Evolutionary conservation across 2,329 filamentous ascomycete genomes (phyloP).

Genomic region (Colletotrichum gigasporum): DNA sequence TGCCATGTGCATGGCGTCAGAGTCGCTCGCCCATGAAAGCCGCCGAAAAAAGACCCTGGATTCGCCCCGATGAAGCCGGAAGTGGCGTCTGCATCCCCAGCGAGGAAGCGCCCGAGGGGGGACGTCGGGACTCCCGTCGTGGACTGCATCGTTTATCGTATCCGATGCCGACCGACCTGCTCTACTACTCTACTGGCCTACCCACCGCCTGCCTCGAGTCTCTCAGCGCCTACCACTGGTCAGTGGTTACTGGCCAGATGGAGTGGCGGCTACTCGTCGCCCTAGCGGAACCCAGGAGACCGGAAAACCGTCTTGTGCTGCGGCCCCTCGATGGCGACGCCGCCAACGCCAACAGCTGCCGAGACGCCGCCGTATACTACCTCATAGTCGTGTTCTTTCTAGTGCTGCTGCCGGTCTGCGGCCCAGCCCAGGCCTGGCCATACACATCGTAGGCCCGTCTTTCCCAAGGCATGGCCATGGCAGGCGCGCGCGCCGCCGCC

Average conservation of each 20-base stretch:
- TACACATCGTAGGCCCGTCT: slow-evolving; percentile 9
- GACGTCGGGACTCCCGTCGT: not conserved
- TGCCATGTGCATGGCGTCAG: slow-evolving; percentile 25
- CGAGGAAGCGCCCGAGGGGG: not conserved
- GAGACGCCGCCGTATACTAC: slow-evolving; percentile 7
- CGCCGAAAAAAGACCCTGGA: slow-evolving; percentile 27
- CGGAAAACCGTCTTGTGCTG: not conserved
- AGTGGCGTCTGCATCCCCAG: slow-evolving; percentile 9
- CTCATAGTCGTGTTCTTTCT: not conserved
- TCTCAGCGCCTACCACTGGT: not conserved
- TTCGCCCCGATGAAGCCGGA: slow-evolving; percentile 25
- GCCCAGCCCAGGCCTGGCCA: slow-evolving; percentile 4
- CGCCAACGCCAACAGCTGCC: slow-evolving; percentile 10
- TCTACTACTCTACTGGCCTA: not conserved
- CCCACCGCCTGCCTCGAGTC: not conserved
- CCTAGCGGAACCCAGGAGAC: not conserved
- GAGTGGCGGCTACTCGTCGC: too few relatives aligned
- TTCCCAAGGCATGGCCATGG: not conserved
- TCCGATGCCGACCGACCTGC: slow-evolving; percentile 1
- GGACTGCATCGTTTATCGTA: not conserved
- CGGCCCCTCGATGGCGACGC: not conserved
- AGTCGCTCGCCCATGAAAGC: slow-evolving; percentile 14
- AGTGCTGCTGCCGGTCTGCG: slow-evolving; percentile 20
- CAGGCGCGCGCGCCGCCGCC: not conserved
- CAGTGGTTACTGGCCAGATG: not conserved